Evolutionary conservation across 176 grass and related monocot species (phyloP), one percentile per base, ranked within the genome.

Genomic region (Canna indica): DNA sequence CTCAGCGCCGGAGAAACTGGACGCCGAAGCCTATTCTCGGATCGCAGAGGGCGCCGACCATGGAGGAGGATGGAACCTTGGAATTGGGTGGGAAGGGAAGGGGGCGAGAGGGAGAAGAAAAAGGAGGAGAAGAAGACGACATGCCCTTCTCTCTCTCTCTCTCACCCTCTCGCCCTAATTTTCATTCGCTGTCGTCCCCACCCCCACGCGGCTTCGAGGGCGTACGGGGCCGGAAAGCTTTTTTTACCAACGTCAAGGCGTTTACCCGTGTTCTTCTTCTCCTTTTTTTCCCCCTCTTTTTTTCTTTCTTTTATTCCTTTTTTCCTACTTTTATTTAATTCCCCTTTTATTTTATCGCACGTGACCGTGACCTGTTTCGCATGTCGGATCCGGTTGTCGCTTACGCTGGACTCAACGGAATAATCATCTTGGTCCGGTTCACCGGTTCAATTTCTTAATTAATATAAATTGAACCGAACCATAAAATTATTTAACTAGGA

Each of bases 91-190:
- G 33, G 2, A 36, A 39, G 20, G 15, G 34, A 6, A 3, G 59
- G 17, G 27, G 28, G 3, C 12, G 59, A 53, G 31, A 73, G 77
- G 74, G 81, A 80, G 47, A 81, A 81, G 31, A 64, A 59, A 48
- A 20, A 81, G 18, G 20, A n/a, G 22, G 6, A 54, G 41, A 11
- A 4, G 41, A 44, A 44, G 41, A 44, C 7, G 41, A 4, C 7
- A 44, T 11, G 0, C 9, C 41, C 41, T 11, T 44, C 36, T 50
- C 47, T 20, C 47, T 50, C 47, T 1, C 47, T n/a, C 50, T 54
- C 50, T 7, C 50, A 6, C 22, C 9, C 41, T 11, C 41, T 4
- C 41, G 41, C 4, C 41, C 41, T 5, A 11, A 44, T 44, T 44
- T 30, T 60, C 15, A 11, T 15, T 60, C 31, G 22, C 17, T 2